Evolutionary conservation across 148 eudicot species (phyloP).

Genomic region (Vaccinium myrtillus): DNA sequence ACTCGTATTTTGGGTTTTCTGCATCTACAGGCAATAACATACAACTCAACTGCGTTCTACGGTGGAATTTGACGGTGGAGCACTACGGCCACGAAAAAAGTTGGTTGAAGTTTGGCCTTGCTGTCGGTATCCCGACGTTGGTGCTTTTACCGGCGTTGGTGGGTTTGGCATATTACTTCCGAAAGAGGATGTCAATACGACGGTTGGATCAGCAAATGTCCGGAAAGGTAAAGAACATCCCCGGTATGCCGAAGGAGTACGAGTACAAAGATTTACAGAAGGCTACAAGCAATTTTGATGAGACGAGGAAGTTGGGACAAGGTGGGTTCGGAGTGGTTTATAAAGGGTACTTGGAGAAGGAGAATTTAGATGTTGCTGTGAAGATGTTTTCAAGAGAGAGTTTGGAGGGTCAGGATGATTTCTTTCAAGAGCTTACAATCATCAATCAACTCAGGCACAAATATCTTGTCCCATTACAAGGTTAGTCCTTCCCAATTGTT

Average conservation of each 20-base stretch:
- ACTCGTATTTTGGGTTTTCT: slow-evolving; percentile 77
- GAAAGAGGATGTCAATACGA: slow-evolving; percentile 14
- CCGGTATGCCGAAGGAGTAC: slow-evolving; percentile 74
- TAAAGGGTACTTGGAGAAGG: slow-evolving; percentile 41
- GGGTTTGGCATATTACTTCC: slow-evolving; percentile 16
- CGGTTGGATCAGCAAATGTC: slow-evolving; percentile 34
- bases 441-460: slow-evolving; percentile 85
- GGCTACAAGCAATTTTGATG: slow-evolving; percentile 71
- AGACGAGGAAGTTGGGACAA: slow-evolving; percentile 64
- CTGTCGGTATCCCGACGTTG: slow-evolving; percentile 18
- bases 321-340: slow-evolving; percentile 88
- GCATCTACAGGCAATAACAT: slow-evolving; percentile 53
- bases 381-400: slow-evolving; percentile 75
- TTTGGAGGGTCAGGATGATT: slow-evolving; percentile 74
- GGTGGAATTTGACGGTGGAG: slow-evolving; percentile 79
- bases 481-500: slow-evolving; percentile 30
- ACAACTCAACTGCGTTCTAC: slow-evolving; percentile 65
- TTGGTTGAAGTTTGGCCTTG: slow-evolving; percentile 14
- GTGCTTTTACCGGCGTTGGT: slow-evolving; percentile 23
- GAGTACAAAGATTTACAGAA: slow-evolving; percentile 60
- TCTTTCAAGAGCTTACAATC: slow-evolving; percentile 84
- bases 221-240: slow-evolving; percentile 60
- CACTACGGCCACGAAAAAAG: slow-evolving; percentile 4
- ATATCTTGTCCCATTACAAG: slow-evolving; percentile 76
- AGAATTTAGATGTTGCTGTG: slow-evolving; percentile 66